Conservation (phyloP, 164 flowering plant species). For the Cinnamomum chago region DNA sequence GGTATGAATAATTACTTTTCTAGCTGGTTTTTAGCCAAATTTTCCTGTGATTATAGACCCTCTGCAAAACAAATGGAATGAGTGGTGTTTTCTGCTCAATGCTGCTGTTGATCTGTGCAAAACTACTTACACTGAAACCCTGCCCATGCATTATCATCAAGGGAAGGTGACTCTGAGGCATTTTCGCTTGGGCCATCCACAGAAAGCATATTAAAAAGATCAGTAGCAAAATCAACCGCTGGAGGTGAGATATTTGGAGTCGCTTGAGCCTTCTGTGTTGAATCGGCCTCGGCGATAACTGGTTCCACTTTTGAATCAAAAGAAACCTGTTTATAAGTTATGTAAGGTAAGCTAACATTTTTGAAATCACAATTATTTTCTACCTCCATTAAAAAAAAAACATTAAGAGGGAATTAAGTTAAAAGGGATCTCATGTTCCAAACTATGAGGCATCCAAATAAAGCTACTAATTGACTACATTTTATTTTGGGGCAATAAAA, state of each 20-base stretch:
- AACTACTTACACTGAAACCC: constrained; percentile 79
- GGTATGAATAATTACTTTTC: no score
- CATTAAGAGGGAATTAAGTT: not conserved
- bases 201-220: constrained; percentile 90
- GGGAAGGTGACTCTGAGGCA: constrained; percentile 44
- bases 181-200: constrained; percentile 63
- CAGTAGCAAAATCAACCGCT: constrained; percentile 77
- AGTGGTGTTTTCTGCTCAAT: not conserved
- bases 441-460: not conserved
- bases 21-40: no score
- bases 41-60: not conserved
- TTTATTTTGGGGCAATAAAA: no score
- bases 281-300: constrained; percentile 12
- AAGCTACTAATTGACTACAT: not conserved
- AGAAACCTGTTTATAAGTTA: constrained; percentile 29
- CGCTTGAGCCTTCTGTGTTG: constrained; percentile 18
- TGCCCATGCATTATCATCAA: constrained; percentile 80
- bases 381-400: not conserved
- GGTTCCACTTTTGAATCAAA: constrained; percentile 35
- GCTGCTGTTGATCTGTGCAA: not conserved
- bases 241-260: constrained; percentile 41
- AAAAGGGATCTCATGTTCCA: not conserved
- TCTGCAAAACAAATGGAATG: not conserved
- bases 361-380: not conserved
- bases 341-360: not conserved